A percentile compares a stretch with the other conserved stretches of the same genome.
Conservation (phyloP, 805 yeast genomes). For the Candida lessepsii region DNA sequence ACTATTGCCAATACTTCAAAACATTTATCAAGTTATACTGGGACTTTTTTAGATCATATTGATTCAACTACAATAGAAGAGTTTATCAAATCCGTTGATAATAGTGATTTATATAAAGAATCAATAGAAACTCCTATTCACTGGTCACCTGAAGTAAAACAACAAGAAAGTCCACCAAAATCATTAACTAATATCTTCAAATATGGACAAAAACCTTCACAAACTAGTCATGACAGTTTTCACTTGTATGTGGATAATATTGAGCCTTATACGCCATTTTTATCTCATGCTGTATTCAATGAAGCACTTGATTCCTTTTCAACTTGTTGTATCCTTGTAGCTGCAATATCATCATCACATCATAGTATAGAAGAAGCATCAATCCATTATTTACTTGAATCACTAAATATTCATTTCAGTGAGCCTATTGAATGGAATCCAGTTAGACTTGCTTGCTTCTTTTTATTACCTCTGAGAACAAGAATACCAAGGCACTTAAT, state of each 20-base stretch:
- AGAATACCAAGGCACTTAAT: slow-evolving; percentile 11
- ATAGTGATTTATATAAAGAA: not conserved
- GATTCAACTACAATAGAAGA: slow-evolving; percentile 14
- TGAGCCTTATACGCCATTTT: slow-evolving; percentile 21
- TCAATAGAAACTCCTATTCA: slow-evolving; percentile 1
- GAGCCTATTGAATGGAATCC: slow-evolving; percentile 16
- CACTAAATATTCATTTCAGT: slow-evolving; percentile 7
- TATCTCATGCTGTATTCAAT: slow-evolving; percentile 15
- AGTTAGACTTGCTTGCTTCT: slow-evolving; percentile 17
- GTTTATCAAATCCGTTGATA: slow-evolving; percentile 9
- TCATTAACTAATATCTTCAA: not conserved
- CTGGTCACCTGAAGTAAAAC: slow-evolving; percentile 3
- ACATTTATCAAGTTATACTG: slow-evolving; percentile 14
- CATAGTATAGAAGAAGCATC: slow-evolving; percentile 13
- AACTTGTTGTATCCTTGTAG: slow-evolving; percentile 20
- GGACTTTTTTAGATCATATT: slow-evolving; percentile 17
- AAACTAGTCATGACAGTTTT: slow-evolving; percentile 1
- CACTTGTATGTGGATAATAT: slow-evolving; percentile 15
- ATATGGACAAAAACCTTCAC: slow-evolving; percentile 1
- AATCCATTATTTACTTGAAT: slow-evolving; percentile 8
- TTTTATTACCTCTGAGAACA: slow-evolving; percentile 18
- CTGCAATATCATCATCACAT: slow-evolving; percentile 14
- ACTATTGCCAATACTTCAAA: slow-evolving; percentile 8
- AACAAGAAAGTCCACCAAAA: not conserved
- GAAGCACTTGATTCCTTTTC: slow-evolving; percentile 15